Evolutionary conservation across 352 stramenopile genomes (phyloP), one percentile per base, ranked within the genome.

Genomic region (Phytophthora sojae): DNA sequence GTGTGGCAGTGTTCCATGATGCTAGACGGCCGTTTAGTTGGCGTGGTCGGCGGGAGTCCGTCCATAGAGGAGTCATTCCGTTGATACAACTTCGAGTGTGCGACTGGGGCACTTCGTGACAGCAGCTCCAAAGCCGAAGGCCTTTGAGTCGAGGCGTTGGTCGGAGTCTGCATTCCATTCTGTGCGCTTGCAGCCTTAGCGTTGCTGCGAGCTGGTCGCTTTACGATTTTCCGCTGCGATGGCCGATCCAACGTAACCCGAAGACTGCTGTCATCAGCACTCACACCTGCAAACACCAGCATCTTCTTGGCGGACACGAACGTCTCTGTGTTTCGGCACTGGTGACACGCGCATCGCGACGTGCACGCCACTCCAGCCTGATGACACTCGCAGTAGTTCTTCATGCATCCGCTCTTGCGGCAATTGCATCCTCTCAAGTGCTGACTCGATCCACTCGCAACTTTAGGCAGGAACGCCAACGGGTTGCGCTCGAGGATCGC

Each of bases 351-450:
- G 67, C 92, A 98, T 42, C 90, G 83, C 0, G 73, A 81, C 0
- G 85, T 94, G 67, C 92, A 98, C 6, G 88, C 67, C 5, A 96
- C 88, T 35, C 85, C 89, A 37, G 94, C 94, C 73, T 98, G 94
- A 73, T 97, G 98, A 58, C 97, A 99, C 72, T 99, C 97, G 75
- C 97, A 99, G 68, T 99, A 99, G 56, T 99, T 99, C 82, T 99
- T 99, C 71, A 99, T 94, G 69, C 97, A 99, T 25, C 88, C 92
- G 56, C 87, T 98, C 74, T 98, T 99, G 0, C 96, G 85, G 77
- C 97, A 99, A 73, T 98, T 98, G 77, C 97, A 99, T 37, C 97
- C 97, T 45, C 93, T 81, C 53, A 98, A 90, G 71, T 99, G 96
- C 37, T 92, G 85, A 25, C 71, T 88, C 7, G 87, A 83, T n/a